Evolutionary conservation across 257 asterid genomes (phyloP).

Genomic region (Nemophila menziesii): DNA sequence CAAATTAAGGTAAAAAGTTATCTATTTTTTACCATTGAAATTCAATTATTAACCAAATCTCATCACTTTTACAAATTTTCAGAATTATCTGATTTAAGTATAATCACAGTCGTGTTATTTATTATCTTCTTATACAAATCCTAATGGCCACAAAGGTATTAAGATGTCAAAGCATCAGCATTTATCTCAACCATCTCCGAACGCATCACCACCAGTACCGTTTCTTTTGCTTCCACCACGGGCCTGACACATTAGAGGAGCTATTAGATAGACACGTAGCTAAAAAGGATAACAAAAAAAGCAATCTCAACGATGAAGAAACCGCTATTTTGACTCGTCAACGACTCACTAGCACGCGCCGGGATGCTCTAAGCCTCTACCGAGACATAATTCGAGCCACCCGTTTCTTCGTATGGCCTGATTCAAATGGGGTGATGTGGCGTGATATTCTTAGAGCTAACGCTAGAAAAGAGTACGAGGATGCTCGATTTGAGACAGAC

Average conservation of each 20-base stretch:
- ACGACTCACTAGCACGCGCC: conserved; percentile 69
- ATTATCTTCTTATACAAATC: too few species aligned
- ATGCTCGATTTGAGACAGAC: conserved; percentile 70
- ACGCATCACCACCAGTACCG: conserved; percentile 5
- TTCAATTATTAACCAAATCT: too few species aligned
- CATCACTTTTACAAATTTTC: too few species aligned
- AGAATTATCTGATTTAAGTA: too few species aligned
- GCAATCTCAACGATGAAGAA: conserved; percentile 44
- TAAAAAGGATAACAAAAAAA: conserved; percentile 35
- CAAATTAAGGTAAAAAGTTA: too few species aligned
- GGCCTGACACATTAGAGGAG: conserved; percentile 89
- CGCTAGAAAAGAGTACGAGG: conserved; percentile 85
- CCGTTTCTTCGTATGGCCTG: conserved; percentile 80
- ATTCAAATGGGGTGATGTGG: conserved; percentile 77
- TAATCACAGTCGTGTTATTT: too few species aligned
- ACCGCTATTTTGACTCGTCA: conserved; percentile 44
- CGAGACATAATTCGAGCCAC: conserved; percentile 80
- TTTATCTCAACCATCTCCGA: conserved; percentile 18
- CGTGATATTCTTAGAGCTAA: conserved; percentile 80
- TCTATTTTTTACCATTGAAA: too few species aligned
- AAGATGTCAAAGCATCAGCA: conserved; percentile 17
- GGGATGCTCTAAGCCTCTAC: conserved; percentile 81
- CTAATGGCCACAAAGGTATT: conserved; percentile 26
- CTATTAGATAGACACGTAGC: conserved; percentile 70
- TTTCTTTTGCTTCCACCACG: conserved; percentile 43